These are phyloP conservation scores for Sherardia arvensis DNA, from an alignment of 257 asterid genomes.

Conservation along the genomic window DNA sequence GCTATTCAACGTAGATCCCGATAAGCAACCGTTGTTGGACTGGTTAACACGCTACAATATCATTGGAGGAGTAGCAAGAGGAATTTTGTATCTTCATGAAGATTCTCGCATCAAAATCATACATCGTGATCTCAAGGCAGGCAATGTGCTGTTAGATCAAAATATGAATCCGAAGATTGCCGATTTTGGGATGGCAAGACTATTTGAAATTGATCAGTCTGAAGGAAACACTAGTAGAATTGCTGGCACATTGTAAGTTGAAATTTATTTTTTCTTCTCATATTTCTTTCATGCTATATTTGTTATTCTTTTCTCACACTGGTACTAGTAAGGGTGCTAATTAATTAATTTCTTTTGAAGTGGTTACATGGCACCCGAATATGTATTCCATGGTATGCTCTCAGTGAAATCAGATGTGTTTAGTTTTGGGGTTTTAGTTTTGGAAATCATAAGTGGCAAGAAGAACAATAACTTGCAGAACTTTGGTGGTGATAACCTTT, in stretches of 20 bases:
- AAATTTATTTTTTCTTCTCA: background rate
- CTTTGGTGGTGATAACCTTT: background rate
- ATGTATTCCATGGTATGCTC: background rate
- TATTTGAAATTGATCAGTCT: slow-evolving; percentile 14
- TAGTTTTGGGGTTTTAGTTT: slow-evolving; percentile 2
- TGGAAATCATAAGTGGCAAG: slow-evolving; percentile 8
- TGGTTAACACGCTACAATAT: slow-evolving; percentile 17
- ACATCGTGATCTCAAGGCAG: slow-evolving; percentile 23
- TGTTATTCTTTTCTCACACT: no score
- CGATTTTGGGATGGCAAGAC: slow-evolving; percentile 23
- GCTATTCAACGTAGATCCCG: background rate
- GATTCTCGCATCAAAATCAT: slow-evolving; percentile 14
- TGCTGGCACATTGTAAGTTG: slow-evolving; percentile 21
- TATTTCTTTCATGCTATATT: no score
- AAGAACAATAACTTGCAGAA: background rate
- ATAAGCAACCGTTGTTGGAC: background rate
- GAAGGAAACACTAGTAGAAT: slow-evolving; percentile 12
- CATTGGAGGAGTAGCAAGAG: slow-evolving; percentile 16
- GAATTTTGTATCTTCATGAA: slow-evolving; percentile 21
- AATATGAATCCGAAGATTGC: slow-evolving; percentile 25
- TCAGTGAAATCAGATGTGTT: slow-evolving; percentile 6
- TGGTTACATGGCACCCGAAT: background rate
- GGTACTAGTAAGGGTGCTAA: no score
- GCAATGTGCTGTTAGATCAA: slow-evolving; percentile 18
- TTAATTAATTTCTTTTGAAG: background rate